Evolutionary conservation across 257 asterid genomes (phyloP), one percentile per base, ranked within the genome.

Genomic region (Solanum virginianum): DNA sequence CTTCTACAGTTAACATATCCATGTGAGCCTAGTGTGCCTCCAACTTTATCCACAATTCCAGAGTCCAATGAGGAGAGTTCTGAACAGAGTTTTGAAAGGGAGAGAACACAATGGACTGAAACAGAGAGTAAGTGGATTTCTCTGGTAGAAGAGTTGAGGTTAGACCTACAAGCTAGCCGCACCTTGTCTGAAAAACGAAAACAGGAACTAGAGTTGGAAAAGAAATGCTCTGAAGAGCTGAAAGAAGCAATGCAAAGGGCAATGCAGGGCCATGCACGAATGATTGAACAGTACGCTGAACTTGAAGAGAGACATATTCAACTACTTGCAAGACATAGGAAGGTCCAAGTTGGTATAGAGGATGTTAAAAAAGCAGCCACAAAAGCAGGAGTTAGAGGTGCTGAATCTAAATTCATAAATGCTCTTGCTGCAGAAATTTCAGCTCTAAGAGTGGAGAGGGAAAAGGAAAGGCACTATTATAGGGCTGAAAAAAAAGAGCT

Each of bases 241-340:
- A 94, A 94, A 89, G 99, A 97, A 91, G 99, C 98, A 84, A 93
- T 97, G 98, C 97, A 93, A 91, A 88, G 95, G 96, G 99, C 99
- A 71, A 94, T 97, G 97, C 97, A 97, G 81, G 98, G 99, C 86
- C 99, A 97, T 88, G 98, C 98, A 65, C 97, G 99, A 86, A 95
- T 97, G 99, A 95, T 97, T 49, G 99, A 97, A 88, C 98, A 95
- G 86, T 97, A 97, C 80, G 98, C 94, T 51, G 99, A 97, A 62
- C 99, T 97, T 60, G 98, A 97, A 90, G 99, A 94, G 90, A 93
- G 92, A 85, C 99, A 97, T 87, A 94, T 97, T 56, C 95, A 95
- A 60, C 72, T 97, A 89, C 99, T 97, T 88, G 91, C 89, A n/a
- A 92, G 95, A 70, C 97, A 94, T 60, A 89, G 99, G 88, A 92